Conservation (phyloP, 768 basidiomycete genomes). For the Naganishia vishniacii region DNA sequence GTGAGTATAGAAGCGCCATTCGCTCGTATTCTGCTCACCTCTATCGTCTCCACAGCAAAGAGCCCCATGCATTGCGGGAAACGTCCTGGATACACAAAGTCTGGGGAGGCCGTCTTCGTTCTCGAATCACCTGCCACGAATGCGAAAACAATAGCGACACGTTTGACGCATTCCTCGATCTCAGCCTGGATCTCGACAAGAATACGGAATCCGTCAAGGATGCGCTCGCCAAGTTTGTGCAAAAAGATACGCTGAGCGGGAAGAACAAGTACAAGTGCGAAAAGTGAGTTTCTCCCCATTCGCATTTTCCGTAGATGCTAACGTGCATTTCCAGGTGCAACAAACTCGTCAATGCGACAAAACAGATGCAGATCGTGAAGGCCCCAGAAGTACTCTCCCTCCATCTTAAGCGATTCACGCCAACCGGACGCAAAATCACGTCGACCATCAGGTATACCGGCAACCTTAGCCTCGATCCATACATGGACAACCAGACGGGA, state of each 20-base stretch:
- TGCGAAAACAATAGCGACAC: slow-evolving; percentile 90
- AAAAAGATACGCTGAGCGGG: slow-evolving; percentile 74
- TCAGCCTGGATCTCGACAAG: slow-evolving; percentile 78
- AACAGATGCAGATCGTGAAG: slow-evolving; percentile 79
- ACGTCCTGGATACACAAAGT: slow-evolving; percentile 91
- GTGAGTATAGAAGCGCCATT: slow-evolving; percentile 45
- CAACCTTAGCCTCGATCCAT: slow-evolving; percentile 62
- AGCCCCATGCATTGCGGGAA: slow-evolving; percentile 53
- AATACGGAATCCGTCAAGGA: slow-evolving; percentile 59
- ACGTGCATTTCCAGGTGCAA: slow-evolving; percentile 65
- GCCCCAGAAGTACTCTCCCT: slow-evolving; percentile 83
- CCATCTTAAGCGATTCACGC: slow-evolving; percentile 86
- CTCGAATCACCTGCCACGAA: slow-evolving; percentile 75
- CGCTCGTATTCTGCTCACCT: background rate
- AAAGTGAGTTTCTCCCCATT: slow-evolving; percentile 61
- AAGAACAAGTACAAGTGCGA: slow-evolving; percentile 98
- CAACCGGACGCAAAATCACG: slow-evolving; percentile 77
- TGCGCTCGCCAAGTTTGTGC: slow-evolving; percentile 73
- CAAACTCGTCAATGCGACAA: slow-evolving; percentile 79
- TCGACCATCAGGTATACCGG: slow-evolving; percentile 75
- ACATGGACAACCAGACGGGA: slow-evolving; percentile 75
- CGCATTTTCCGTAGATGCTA: background rate
- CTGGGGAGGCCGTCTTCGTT: slow-evolving; percentile 86
- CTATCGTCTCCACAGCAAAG: slow-evolving; percentile 32
- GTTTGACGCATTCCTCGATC: slow-evolving; percentile 87